Evolutionary conservation across 208 protist species (phyloP), one percentile per base, ranked within the genome.

Genomic region (Wallacemonas sp.): DNA sequence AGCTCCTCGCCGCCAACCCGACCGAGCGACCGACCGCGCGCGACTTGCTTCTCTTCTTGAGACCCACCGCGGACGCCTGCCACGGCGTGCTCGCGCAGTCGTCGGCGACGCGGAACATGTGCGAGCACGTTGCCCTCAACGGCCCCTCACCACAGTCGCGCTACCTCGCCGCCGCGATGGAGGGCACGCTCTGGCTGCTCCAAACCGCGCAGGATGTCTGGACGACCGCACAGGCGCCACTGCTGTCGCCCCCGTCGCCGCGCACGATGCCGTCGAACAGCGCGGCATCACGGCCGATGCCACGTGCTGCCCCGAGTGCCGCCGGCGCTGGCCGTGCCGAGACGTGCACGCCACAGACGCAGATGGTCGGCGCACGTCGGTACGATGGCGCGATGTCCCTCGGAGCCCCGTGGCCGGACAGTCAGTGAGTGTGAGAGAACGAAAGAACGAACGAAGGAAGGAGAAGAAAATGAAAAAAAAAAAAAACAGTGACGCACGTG

Each of bases 21-120:
- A 67, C 74, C 1, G 63, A 70, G 48, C 79, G 90, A 23, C 90
- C 90, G 0, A 87, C 86, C 7, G 86, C 90, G 10, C 82, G 76
- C 23, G 77, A 92, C 57, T 76, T 93, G 2, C 67, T 95, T 32
- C 77, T 79, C 41, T 76, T 76, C 52, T 67, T 91, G 26, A 77
- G 84, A 7, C 89, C 85, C 28, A 79, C 89, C 18, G 59, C 67
- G 3, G 49, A 67, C 2, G 61, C 73, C 29, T 59, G 76, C 26
- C 45, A 66, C 61, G 8, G 14, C 11, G 52, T 79, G 28, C 69
- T 84, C 11, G 50, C 65, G 2, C 46, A 69, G 33, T 2, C 57
- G 2, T 36, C 49, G 22, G 26, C 64, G 11, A 72, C 90, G 39
- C 22, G 57, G 42, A 8, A 16, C 2, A 28, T 33, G 5, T 72